Evolutionary conservation across 176 grass and related monocot genomes (phyloP), one percentile per base, ranked within the genome.

Genomic region (Oryza nivara): DNA sequence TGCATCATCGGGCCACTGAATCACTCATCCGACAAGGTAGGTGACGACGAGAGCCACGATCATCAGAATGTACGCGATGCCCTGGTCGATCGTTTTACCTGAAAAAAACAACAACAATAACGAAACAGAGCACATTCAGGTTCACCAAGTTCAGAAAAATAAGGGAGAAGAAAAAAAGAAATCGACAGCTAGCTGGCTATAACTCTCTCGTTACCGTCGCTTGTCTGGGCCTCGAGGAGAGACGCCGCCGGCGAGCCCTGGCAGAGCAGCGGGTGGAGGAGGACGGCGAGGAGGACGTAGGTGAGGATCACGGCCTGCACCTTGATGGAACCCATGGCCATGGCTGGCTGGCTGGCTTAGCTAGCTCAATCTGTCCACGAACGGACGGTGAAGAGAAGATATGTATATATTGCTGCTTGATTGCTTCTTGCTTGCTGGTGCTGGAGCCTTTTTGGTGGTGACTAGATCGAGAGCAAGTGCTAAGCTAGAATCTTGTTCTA

Each of bases 181-280:
- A 38, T 38, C 36, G 5, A 4, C 19, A 20, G 52, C 4, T 58
- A 43, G 38, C 8, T 47, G 10, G 11, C 46, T 47, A 5, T 38
- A 47, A 23, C 47, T 48, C 46, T 45, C 40, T 72, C 8, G 0
- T 15, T 47, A 73, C 70, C 41, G 11, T 73, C 5, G 40, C 41
- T 73, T 2, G n/a, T 47, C 12, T 25, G 6, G 12, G 70, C 43
- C 13, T 73, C 22, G 2, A 3, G 0, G 70, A 73, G 9, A 3
- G 68, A 15, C 70, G 70, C 44, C 43, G 70, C 22, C 43, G 43
- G 43, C n/a, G 43, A 73, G 70, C 70, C 70, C 22, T 73, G 70
- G 70, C 70, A 47, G 43, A 48, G 43, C 70, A 48, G 43, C 7
- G 70, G 43, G 43, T 47, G 70, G 4, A 47, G 40, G 38, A 72